Base-by-base conservation (phyloP, 2,329 filamentous ascomycete species). In the Colletotrichum acutatum region DNA sequence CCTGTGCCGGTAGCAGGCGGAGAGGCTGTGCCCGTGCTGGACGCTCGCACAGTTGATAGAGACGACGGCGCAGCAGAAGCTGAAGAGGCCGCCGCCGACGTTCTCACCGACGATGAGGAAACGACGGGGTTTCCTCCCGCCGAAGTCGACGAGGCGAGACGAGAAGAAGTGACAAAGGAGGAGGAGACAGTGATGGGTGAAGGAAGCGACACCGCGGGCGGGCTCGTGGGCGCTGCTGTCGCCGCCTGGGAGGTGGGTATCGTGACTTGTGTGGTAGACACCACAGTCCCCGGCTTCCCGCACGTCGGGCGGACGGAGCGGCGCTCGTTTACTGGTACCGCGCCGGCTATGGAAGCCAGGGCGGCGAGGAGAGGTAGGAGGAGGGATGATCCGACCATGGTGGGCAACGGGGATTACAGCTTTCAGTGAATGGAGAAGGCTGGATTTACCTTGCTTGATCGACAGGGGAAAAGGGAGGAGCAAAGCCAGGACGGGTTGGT, bases 331-430 rank as follows among this genome's bases (percentile, higher is more conserved):
- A 34, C 53, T 5, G 69, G 69, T 22, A 72, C 69, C 12, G 65
- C 69, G 58, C 52, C 59, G 49, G 67, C 69, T 16, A 69, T 28
- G 49, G 57, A 67, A 3, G 65, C 58, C 46, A 72, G 58, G 52
- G 19, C 42, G 19, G 19, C 42, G 19, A 72, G n/a, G 7, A 72
- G 69, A 37, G 59, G 66, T 22, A 70, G 12, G 60, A 72, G 53
- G 42, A 72, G 24, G 1, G n/a, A 26, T 42, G 42, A 58, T 53
- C 26, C 26, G 30, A 72, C 30, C 70, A 72, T 72, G 57, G 9
- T 68, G n/a, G 46, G 30, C 37, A n/a, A 42, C 28, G 28, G 28
- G 5, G 5, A 37, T 9, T 58, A 22, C 24, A 22, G 24, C 32
- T 42, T 37, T 19, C 16, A 37, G 19, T 58, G 58, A 32, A 16